A percentile compares a stretch with the other conserved stretches of the same genome.
Evolutionary conservation across 305 asterid species (phyloP).

Genomic region (Coffea humblotiana): DNA sequence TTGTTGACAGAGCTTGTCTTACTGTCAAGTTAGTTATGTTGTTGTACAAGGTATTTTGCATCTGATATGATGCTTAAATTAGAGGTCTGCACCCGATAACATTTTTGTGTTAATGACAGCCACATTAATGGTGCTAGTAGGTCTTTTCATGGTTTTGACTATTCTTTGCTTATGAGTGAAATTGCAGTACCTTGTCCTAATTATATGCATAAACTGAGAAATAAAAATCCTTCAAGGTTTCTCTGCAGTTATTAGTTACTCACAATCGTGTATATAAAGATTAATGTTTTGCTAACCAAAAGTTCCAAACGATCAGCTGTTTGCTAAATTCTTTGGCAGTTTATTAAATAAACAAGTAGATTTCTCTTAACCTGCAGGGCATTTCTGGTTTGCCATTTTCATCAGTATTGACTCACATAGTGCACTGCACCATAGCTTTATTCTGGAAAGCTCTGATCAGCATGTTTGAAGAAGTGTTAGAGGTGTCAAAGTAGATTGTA

Average conservation of each 20-base stretch:
- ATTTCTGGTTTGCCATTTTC: no score
- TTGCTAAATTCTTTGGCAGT: background rate
- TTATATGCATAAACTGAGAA: background rate
- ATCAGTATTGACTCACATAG: no score
- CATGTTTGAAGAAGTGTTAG: background rate
- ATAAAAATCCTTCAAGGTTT: background rate
- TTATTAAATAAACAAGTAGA: background rate
- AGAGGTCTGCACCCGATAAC: background rate
- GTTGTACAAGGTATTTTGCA: background rate
- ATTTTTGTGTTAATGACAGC: background rate
- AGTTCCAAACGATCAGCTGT: background rate
- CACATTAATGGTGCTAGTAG: background rate
- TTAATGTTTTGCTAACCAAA: background rate
- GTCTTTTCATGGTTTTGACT: background rate
- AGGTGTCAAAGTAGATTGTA: background rate
- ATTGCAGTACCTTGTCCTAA: background rate
- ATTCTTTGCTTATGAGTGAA: background rate
- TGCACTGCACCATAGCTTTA: background rate
- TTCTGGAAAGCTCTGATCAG: background rate
- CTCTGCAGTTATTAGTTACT: background rate
- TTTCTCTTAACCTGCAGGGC: background rate
- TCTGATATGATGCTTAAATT: background rate
- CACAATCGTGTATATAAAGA: no score
- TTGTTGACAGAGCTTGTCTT: background rate
- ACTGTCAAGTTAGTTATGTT: background rate